phyloP scores from a whole-genome alignment of 164 flowering plant species.

The Magnolia kwangsiensis region DNA sequence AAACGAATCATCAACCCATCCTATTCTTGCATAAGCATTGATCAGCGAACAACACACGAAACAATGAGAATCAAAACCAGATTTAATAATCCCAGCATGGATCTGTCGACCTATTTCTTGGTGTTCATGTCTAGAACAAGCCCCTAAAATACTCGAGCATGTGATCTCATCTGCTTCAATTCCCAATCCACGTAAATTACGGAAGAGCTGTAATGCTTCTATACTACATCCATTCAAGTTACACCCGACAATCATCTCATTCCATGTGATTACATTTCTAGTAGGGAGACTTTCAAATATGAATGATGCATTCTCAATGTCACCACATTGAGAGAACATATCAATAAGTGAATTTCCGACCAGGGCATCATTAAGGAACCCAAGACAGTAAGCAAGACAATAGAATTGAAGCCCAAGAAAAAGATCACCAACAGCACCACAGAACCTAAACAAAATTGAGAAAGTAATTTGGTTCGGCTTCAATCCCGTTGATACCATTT shows the following conservation, averaged over 20 bases:
- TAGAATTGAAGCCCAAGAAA: conserved; percentile 43
- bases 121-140: conserved; percentile 28
- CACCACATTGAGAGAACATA: conserved; percentile 42
- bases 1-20: conserved; percentile 23
- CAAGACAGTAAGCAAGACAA: conserved; percentile 32
- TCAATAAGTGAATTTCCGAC: conserved; percentile 33
- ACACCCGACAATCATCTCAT: conserved; percentile 49
- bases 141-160: conserved; percentile 30
- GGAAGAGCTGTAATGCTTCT: conserved; percentile 33
- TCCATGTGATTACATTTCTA: conserved; percentile 29
- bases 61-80: conserved; percentile 30
- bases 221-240: conserved; percentile 19
- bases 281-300: conserved; percentile 23
- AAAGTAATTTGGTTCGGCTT: conserved; percentile 46
- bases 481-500: conserved; percentile 24
- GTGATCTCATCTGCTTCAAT: conserved; percentile 32
- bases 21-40: conserved; percentile 31
- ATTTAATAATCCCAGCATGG: conserved; percentile 37
- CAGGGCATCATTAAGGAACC: conserved; percentile 19
- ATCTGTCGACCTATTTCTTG: conserved; percentile 27
- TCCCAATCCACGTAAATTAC: conserved; percentile 24
- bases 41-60: conserved; percentile 39
- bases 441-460: conserved; percentile 41
- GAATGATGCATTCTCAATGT: conserved; percentile 23
- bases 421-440: conserved; percentile 31